phyloP scores from a whole-genome alignment of 257 asterid genomes.

The Salvia miltiorrhiza region DNA sequence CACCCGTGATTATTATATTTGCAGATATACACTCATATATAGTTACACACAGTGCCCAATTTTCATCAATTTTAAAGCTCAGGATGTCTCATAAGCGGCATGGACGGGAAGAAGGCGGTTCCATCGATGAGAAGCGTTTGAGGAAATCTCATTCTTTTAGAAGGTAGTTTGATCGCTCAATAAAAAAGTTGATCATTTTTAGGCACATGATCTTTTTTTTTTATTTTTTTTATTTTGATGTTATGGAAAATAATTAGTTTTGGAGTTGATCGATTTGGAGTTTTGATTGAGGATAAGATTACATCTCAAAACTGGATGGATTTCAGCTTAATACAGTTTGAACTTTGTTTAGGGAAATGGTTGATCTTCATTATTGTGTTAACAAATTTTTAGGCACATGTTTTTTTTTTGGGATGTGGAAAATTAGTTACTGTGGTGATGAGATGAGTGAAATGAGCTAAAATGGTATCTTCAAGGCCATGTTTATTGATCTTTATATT shows the following conservation, averaged over 20 bases:
- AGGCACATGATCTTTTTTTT: background rate
- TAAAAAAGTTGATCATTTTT: background rate
- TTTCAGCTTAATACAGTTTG: background rate
- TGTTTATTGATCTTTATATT: background rate
- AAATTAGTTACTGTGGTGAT: no score
- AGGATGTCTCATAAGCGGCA: conserved; percentile 54
- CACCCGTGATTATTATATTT: conserved; percentile 16
- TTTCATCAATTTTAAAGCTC: background rate
- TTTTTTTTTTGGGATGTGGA: no score
- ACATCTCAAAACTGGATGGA: background rate
- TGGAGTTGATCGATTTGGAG: background rate
- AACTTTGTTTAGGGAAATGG: no score
- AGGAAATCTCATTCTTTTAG: conserved; percentile 52
- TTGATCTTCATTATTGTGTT: no score
- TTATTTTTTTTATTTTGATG: background rate
- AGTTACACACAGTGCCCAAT: background rate
- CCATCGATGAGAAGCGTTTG: conserved; percentile 52
- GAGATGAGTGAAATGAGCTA: no score
- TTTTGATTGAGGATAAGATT: background rate
- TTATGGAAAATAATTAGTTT: background rate
- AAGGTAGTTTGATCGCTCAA: conserved; percentile 34
- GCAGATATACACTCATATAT: background rate
- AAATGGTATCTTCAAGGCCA: background rate
- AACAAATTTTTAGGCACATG: no score
- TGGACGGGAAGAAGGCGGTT: conserved; percentile 43